Conservation (phyloP, 1,284 basidiomycete species). For the Moniliophthora roreri region DNA sequence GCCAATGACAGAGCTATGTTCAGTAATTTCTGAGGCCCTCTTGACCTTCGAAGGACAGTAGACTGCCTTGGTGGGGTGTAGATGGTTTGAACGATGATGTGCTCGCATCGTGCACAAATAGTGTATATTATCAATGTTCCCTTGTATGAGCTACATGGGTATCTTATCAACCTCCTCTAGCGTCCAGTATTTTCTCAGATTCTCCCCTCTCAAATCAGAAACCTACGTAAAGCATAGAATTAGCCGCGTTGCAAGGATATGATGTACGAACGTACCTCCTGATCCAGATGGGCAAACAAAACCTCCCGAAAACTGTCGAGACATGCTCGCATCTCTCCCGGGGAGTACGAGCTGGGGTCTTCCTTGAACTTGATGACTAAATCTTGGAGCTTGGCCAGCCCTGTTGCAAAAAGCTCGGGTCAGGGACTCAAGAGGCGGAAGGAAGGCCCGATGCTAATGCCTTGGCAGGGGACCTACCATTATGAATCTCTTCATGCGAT, state of each 20-base stretch:
- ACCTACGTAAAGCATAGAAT: conserved; percentile 31
- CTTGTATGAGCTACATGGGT: conserved; percentile 38
- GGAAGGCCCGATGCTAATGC: not conserved
- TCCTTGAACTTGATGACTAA: conserved; percentile 47
- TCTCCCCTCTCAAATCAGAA: conserved; percentile 56
- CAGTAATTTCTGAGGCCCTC: too few relatives aligned
- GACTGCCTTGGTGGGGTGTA: too few relatives aligned
- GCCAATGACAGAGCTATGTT: too few relatives aligned
- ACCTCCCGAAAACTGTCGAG: conserved; percentile 65
- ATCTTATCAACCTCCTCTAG: conserved; percentile 57
- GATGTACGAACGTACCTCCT: conserved; percentile 47
- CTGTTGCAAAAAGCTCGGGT: conserved; percentile 28
- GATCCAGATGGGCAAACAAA: conserved; percentile 66
- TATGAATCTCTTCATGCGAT: conserved; percentile 67
- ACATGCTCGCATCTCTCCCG: conserved; percentile 54
- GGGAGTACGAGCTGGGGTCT: conserved; percentile 55
- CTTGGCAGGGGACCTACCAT: conserved; percentile 39
- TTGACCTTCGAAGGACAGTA: too few relatives aligned
- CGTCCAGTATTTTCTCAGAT: conserved; percentile 66
- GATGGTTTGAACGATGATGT: too few relatives aligned
- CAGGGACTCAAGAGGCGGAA: not conserved
- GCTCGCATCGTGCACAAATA: too few relatives aligned
- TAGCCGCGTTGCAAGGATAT: conserved; percentile 1
- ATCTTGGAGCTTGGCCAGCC: conserved; percentile 50
- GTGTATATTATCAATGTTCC: too few relatives aligned